Base-by-base conservation (phyloP, 495 filamentous ascomycete genomes). In the Penicillium cataractarum region DNA sequence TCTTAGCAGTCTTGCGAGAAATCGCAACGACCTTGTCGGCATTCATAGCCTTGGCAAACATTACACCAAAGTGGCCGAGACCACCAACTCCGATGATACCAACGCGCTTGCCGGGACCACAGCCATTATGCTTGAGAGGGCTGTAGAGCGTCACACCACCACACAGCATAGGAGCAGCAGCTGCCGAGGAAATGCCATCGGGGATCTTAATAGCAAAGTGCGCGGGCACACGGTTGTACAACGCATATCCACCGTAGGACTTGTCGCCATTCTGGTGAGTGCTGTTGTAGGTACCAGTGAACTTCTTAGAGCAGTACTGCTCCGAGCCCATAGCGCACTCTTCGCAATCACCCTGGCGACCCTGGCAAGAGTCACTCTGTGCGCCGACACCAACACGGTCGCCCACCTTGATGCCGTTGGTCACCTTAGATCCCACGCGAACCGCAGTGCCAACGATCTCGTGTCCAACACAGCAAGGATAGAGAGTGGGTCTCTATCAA, bases 341-440 rank as follows among this genome's bases (percentile, higher is more conserved):
- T 46, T 87, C 80, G 69, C 92, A 97, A 57, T 87, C 83, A 10
- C 84, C 79, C 27, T 71, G 58, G n/a, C 76, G 74, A 59, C 83
- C 80, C 54, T 81, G 78, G 79, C 92, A 97, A 15, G 89, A 88
- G 46, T 83, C 82, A 35, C 81, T 83, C 76, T 97, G 92, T 1
- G 93, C 92, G 51, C 93, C 93, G 27, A 97, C 90, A 37, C 93
- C 93, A 37, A 95, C 90, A 26, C 92, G 86, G 72, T 97, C 92
- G n/a, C 93, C 93, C 49, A 93, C 71, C 61, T 91, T 88, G 74
- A 96, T 80, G 40, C 82, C 74, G 6, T 71, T 79, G 55, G 84
- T 83, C 9, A 84, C 89, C 49, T 90, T 82, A 55, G 76, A 80
- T 33, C 92, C 93, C 17, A 94, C 88, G 19, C 87, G 87, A 24